A percentile compares a stretch with the other conserved stretches of the same genome.
Evolutionary conservation across 148 eudicot species (phyloP).

Genomic region (Heliamphora exappendiculata): DNA sequence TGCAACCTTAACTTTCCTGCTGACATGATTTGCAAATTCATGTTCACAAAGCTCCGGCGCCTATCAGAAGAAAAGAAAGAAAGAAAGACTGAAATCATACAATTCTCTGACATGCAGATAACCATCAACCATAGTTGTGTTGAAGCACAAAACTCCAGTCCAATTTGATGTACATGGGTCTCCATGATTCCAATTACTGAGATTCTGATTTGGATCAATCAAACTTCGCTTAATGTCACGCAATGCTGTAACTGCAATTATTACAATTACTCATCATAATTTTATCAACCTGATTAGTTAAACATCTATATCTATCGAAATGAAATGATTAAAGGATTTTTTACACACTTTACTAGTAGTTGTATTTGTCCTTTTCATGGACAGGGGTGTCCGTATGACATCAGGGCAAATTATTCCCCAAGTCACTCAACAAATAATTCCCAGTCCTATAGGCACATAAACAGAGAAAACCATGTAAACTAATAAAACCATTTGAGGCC

Average conservation of each 20-base stretch:
- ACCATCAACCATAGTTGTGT: constrained; percentile 11
- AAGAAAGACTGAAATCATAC: constrained; percentile 4
- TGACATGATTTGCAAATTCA: background rate
- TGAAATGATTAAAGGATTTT: background rate
- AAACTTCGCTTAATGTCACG: constrained; percentile 16
- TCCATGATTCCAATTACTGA: constrained; percentile 22
- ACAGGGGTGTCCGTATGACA: background rate
- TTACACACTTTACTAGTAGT: background rate
- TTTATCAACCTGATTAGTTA: background rate
- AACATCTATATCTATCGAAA: background rate
- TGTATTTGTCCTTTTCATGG: background rate
- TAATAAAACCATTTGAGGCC: background rate
- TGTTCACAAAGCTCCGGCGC: background rate
- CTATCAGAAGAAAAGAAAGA: background rate
- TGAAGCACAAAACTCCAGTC: constrained; percentile 26
- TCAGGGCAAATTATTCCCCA: background rate
- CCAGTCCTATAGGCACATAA: background rate
- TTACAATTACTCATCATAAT: background rate
- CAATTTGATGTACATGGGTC: constrained; percentile 24
- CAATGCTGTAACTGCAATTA: constrained; percentile 20
- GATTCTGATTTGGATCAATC: constrained; percentile 21
- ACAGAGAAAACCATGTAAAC: background rate
- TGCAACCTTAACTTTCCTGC: background rate
- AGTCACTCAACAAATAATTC: background rate
- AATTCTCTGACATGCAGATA: constrained; percentile 27